Evolutionary conservation across 2,329 filamentous ascomycete species (phyloP).

Genomic region (Zarea fungicola): DNA sequence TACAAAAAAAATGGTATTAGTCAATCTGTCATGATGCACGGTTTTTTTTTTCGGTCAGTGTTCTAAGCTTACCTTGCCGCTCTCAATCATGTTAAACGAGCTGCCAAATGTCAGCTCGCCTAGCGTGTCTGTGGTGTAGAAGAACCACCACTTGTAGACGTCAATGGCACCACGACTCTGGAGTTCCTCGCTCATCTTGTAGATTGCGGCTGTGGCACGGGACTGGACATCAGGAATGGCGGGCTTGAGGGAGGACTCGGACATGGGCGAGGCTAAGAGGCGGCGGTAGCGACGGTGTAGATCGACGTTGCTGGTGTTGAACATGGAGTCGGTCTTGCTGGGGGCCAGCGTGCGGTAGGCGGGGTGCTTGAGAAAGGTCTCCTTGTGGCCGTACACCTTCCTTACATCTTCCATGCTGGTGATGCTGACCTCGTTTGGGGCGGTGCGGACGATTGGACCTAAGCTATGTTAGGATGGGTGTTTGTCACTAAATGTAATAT

Average conservation of each 20-base stretch:
- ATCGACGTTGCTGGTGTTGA: slow-evolving; percentile 34
- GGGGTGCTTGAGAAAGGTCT: slow-evolving; percentile 21
- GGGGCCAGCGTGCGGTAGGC: slow-evolving; percentile 21
- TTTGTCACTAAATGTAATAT: neutral
- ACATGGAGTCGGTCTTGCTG: slow-evolving; percentile 23
- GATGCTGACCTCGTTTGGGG: slow-evolving; percentile 20
- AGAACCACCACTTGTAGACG: slow-evolving; percentile 49
- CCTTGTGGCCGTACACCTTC: slow-evolving; percentile 28
- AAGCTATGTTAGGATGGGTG: neutral
- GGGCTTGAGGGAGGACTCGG: slow-evolving; percentile 29
- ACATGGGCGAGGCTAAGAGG: slow-evolving; percentile 37
- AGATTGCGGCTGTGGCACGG: slow-evolving; percentile 34
- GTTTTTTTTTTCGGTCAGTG: neutral
- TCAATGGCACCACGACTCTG: slow-evolving; percentile 32
- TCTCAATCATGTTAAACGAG: slow-evolving; percentile 48
- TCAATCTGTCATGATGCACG: neutral
- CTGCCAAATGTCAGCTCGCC: slow-evolving; percentile 50
- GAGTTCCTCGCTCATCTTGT: slow-evolving; percentile 41
- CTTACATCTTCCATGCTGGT: slow-evolving; percentile 19
- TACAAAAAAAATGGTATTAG: neutral
- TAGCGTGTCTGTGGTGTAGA: slow-evolving; percentile 50
- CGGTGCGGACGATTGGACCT: slow-evolving; percentile 23
- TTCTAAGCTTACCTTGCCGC: slow-evolving; percentile 37
- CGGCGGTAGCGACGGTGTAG: slow-evolving; percentile 35
- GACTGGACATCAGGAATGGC: slow-evolving; percentile 29